Conservation (phyloP, 2,329 filamentous ascomycete species). For the Leptodontidium sp. region DNA sequence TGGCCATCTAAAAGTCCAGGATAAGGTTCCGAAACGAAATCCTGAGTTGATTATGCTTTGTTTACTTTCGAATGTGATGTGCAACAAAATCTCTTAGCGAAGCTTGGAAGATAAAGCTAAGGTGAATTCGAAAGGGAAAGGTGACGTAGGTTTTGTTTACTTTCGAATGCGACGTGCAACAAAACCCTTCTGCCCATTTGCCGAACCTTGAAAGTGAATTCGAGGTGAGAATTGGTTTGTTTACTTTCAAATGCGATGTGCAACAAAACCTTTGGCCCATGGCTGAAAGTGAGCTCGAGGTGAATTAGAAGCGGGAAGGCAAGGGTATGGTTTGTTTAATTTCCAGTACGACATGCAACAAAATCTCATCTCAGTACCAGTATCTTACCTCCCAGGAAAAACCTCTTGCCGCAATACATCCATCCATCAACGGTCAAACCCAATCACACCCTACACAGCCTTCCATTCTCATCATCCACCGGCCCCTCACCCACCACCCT, state of each 20-base stretch:
- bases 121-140: not conserved
- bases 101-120: not conserved
- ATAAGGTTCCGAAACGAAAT: too few species aligned
- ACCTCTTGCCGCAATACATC: too few species aligned
- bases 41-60: not conserved
- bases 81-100: not conserved
- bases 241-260: not conserved
- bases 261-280: not conserved
- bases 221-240: not conserved
- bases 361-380: too few species aligned
- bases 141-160: not conserved
- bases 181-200: not conserved
- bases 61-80: not conserved
- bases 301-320: too few species aligned
- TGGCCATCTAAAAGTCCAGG: too few species aligned
- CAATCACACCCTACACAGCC: constrained; percentile 14
- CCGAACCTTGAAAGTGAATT: not conserved
- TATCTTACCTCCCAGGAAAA: too few species aligned
- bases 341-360: not conserved
- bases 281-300: not conserved
- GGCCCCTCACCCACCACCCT: constrained; percentile 42
- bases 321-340: not conserved
- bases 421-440: not conserved
- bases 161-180: not conserved
- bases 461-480: constrained; percentile 19